Evolutionary conservation across 2,329 filamentous ascomycete species (phyloP).

Genomic region (Nemania serpens): DNA sequence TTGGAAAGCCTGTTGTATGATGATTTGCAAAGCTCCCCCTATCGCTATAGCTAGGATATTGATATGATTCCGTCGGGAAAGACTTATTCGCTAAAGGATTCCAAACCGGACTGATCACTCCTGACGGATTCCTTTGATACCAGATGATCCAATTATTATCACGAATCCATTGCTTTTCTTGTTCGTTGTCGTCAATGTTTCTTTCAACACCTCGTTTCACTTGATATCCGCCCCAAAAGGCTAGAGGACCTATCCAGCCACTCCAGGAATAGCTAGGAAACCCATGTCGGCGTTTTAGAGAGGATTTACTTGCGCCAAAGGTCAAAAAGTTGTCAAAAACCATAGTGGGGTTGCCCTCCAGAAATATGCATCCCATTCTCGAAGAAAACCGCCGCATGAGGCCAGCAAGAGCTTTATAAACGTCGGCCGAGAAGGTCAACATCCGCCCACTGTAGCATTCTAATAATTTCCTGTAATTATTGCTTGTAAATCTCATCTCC

Average conservation of each 20-base stretch:
- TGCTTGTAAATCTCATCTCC: not conserved
- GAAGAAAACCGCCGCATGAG: not conserved
- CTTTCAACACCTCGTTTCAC: too few species aligned
- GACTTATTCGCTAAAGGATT: not conserved
- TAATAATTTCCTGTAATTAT: not conserved
- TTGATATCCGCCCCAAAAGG: not conserved
- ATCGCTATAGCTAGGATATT: not conserved
- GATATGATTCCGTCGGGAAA: not conserved
- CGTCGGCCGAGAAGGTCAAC: slow-evolving; percentile 1
- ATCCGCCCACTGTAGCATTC: not conserved
- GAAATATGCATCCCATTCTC: not conserved
- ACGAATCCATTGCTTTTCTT: not conserved
- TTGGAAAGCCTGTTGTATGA: not conserved
- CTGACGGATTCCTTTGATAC: not conserved
- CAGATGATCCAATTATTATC: not conserved
- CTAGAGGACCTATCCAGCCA: not conserved
- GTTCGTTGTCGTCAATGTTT: not conserved
- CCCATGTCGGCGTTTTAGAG: not conserved
- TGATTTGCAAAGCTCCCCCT: not conserved
- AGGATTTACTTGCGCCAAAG: not conserved
- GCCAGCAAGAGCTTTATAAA: not conserved
- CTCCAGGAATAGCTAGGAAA: not conserved
- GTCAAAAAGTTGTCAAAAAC: not conserved
- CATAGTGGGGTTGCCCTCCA: not conserved
- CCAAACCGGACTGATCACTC: not conserved